These are phyloP conservation scores for Prototheca wickerhamii DNA, from an alignment of 163 green algal species.

Conservation along the genomic window DNA sequence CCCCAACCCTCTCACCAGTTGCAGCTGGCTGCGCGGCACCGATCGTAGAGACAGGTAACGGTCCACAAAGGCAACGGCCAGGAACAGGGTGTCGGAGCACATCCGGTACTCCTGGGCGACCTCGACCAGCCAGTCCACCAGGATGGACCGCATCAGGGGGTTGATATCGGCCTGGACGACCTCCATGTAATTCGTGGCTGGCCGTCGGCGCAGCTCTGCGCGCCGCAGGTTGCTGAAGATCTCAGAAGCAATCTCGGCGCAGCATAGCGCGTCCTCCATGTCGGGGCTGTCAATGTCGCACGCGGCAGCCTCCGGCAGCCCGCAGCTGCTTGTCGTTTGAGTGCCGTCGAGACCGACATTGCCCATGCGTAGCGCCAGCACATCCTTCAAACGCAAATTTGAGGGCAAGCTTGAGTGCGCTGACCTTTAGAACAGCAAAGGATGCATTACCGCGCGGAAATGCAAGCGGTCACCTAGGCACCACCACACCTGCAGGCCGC, in stretches of 20 bases:
- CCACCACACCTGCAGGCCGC: neutral
- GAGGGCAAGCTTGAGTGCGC: too few species aligned
- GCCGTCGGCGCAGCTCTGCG: conserved; percentile 34
- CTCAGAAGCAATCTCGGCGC: conserved; percentile 25
- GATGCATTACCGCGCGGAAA: too few species aligned
- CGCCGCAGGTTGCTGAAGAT: conserved; percentile 37
- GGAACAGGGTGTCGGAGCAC: conserved; percentile 85
- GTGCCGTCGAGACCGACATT: neutral
- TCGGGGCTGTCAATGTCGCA: conserved; percentile 37
- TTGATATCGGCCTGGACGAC: conserved; percentile 79
- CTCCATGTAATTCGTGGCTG: conserved; percentile 57
- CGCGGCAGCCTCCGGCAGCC: neutral
- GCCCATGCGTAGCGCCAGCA: neutral
- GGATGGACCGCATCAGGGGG: conserved; percentile 83
- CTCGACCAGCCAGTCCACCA: conserved; percentile 98
- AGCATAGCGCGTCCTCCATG: conserved; percentile 25
- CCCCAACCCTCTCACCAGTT: conserved; percentile 65
- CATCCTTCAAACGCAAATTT: too few species aligned
- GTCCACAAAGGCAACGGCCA: conserved; percentile 88
- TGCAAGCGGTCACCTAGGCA: too few species aligned
- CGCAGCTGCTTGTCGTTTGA: neutral
- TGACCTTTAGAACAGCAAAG: too few species aligned
- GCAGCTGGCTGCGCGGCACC: conserved; percentile 49
- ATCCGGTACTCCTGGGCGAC: conserved; percentile 90
- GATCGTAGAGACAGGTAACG: conserved; percentile 60